Base-by-base conservation (phyloP, 257 asterid species). In the Misopates orontium region DNA sequence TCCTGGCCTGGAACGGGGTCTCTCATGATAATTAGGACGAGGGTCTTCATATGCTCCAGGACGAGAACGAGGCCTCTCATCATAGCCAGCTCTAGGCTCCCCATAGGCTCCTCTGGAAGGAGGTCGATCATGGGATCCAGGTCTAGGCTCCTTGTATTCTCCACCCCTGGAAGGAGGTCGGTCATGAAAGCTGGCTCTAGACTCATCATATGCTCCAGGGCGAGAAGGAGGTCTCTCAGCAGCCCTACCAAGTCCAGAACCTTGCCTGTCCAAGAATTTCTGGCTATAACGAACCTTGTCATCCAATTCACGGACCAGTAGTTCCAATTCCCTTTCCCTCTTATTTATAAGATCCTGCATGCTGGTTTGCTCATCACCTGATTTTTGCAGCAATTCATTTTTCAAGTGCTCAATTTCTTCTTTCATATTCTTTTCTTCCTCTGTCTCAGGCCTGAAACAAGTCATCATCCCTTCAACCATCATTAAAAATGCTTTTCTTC, bases 361-460 rank as follows among this genome's bases (percentile, higher is more conserved):
- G 53, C 72, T 67, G 17, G 76, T 61, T 65, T 79, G 70, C 15
- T 84, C 86, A 42, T 85, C 87, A 23, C 73, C 82, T 0, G 95
- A 62, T 50, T 75, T 73, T 75, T 78, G 78, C 64, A 54, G 69
- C 55, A 82, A 49, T 70, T 85, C 90, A 70, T 75, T 80, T 60
- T 79, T 85, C 82, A 91, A 77, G 15, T 55, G 79, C 56, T 86
- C 89, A 21, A 94, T 81, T 69, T 90, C 96, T 77, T 83, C 93
- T 73, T 82, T 90, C 84, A 90, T 59, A 25, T 55, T 87, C 87
- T 81, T 94, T 77, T 94, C 98, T 71, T 88, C 96, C 76, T 90
- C 96, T 1, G 90, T 86, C 67, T 88, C 88, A 4, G 83, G 72
- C 91, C 99, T 94, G 91, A 60, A 82, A 78, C 40, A 70, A 25